These are phyloP conservation scores for Meira nashicola DNA, from an alignment of 1,284 basidiomycete genomes.

Conservation along the genomic window DNA sequence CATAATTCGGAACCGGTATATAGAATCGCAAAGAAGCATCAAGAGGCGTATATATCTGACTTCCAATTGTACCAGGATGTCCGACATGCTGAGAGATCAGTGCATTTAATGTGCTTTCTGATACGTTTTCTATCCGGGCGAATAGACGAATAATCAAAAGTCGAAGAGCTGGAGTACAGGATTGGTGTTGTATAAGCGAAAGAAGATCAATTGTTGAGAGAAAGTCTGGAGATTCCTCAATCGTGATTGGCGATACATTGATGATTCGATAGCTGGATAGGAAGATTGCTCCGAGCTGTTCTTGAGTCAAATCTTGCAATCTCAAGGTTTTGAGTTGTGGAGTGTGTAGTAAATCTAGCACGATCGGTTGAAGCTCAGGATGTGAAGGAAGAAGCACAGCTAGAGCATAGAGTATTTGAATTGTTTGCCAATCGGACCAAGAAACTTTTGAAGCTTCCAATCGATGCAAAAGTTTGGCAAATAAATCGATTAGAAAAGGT, in stretches of 20 bases:
- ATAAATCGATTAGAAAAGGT: constrained; percentile 47
- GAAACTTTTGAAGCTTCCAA: background rate
- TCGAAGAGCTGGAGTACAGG: constrained; percentile 19
- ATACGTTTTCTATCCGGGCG: constrained; percentile 24
- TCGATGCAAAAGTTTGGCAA: constrained; percentile 30
- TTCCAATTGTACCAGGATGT: background rate
- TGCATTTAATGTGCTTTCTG: constrained; percentile 21
- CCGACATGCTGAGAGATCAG: constrained; percentile 24
- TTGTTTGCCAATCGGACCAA: constrained; percentile 1
- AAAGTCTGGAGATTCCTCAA: background rate
- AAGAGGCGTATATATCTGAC: background rate
- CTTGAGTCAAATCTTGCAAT: background rate
- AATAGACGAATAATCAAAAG: constrained; percentile 34
- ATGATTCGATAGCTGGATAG: constrained; percentile 21
- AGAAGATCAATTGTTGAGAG: constrained; percentile 21
- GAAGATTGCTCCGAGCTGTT: constrained; percentile 15
- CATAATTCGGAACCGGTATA: too few relatives aligned
- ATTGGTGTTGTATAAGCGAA: constrained; percentile 5
- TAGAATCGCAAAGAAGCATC: background rate
- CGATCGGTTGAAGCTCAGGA: constrained; percentile 23
- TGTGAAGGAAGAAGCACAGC: constrained; percentile 35
- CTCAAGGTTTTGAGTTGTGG: background rate
- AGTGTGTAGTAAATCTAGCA: background rate
- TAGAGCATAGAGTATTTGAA: constrained; percentile 12
- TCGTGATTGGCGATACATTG: constrained; percentile 15